Evolutionary conservation across 306 rosid species (phyloP).

Genomic region (Prunus mira): DNA sequence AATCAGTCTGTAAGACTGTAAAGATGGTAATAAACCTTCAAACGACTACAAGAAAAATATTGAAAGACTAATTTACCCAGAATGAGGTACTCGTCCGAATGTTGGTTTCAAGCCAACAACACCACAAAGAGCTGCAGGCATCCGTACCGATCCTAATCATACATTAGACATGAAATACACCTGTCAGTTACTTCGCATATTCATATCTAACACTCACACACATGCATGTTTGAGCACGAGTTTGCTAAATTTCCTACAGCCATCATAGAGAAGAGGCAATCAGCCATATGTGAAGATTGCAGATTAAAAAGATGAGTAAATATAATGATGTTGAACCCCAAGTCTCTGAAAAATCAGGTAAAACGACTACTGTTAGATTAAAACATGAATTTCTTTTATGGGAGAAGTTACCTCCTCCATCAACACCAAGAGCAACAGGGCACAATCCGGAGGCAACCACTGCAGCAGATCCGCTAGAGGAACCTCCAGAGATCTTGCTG

Average conservation of each 20-base stretch:
- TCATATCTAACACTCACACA: neutral
- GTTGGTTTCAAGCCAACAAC: slow-evolving; percentile 90
- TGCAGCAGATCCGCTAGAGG: slow-evolving; percentile 95
- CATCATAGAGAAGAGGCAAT: too few relatives aligned
- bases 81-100: slow-evolving; percentile 73
- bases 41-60: slow-evolving; percentile 7
- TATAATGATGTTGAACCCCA: too few relatives aligned
- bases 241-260: neutral
- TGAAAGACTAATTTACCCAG: slow-evolving; percentile 50
- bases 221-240: neutral
- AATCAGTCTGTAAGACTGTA: slow-evolving; percentile 11
- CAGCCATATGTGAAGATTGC: too few relatives aligned
- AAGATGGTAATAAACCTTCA: slow-evolving; percentile 13
- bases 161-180: slow-evolving; percentile 16
- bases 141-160: slow-evolving; percentile 78
- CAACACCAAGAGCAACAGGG: slow-evolving; percentile 94
- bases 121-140: slow-evolving; percentile 98
- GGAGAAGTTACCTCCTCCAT: slow-evolving; percentile 78
- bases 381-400: neutral
- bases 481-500: slow-evolving; percentile 74
- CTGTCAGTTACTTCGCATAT: slow-evolving; percentile 10
- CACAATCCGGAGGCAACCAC: slow-evolving; percentile 90
- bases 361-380: neutral
- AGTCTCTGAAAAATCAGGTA: too few relatives aligned
- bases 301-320: too few relatives aligned